Evolutionary conservation across 176 grass and related monocot species (phyloP).

Genomic region (Phragmites australis): DNA sequence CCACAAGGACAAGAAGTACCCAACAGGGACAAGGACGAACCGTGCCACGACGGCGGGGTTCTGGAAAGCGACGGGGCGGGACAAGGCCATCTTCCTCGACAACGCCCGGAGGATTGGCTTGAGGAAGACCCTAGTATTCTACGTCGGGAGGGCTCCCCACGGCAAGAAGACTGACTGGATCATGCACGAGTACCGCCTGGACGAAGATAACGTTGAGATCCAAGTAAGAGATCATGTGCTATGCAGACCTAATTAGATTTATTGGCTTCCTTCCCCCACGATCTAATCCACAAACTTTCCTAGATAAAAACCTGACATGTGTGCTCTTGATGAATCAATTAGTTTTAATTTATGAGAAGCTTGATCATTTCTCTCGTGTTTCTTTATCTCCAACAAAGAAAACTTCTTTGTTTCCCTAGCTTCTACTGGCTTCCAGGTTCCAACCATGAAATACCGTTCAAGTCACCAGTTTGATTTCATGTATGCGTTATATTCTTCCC

Average conservation of each 20-base stretch:
- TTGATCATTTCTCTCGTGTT: not conserved
- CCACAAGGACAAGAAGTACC: constrained; percentile 98
- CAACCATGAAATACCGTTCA: not conserved
- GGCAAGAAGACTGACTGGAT: constrained; percentile 86
- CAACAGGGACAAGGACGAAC: constrained; percentile 90
- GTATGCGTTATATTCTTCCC: too few relatives aligned
- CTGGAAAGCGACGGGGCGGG: constrained; percentile 94
- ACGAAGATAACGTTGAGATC: constrained; percentile 59
- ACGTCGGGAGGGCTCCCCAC: constrained; percentile 88
- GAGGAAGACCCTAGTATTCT: constrained; percentile 98
- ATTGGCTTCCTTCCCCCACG: not conserved
- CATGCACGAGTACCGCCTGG: constrained; percentile 81
- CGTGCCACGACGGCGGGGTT: constrained; percentile 78
- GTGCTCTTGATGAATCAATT: too few relatives aligned
- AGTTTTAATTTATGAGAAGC: too few relatives aligned
- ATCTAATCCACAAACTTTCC: not conserved
- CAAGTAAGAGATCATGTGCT: constrained; percentile 44
- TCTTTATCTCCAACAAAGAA: not conserved
- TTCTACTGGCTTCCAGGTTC: not conserved
- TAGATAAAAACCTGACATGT: not conserved
- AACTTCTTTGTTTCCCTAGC: not conserved
- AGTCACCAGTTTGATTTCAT: too few relatives aligned
- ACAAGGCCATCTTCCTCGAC: constrained; percentile 78
- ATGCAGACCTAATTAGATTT: not conserved
- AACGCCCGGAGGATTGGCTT: constrained; percentile 69